Evolutionary conservation across 306 rosid species (phyloP).

Genomic region (Medicago arabica): DNA sequence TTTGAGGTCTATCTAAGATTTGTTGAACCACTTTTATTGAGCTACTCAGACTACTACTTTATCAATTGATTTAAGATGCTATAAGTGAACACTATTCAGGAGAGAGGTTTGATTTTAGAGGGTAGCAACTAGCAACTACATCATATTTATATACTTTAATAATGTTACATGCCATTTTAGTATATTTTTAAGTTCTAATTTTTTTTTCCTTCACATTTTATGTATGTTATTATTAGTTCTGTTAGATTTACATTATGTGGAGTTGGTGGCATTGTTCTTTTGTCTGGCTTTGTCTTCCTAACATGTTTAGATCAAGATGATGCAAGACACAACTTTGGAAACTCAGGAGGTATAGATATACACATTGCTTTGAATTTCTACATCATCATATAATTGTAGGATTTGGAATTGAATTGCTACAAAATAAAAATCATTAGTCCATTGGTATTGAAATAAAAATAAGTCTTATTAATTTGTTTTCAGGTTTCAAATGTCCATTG

Average conservation of each 20-base stretch:
- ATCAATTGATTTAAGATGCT: too few relatives aligned
- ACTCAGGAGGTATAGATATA: slow-evolving; percentile 69
- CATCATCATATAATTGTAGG: not conserved
- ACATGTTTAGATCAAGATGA: slow-evolving; percentile 83
- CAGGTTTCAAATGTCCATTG: slow-evolving; percentile 90
- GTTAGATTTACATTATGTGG: slow-evolving; percentile 72
- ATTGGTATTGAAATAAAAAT: not conserved
- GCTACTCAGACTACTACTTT: too few relatives aligned
- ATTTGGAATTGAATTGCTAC: not conserved
- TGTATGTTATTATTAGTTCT: slow-evolving; percentile 51
- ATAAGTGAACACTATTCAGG: too few relatives aligned
- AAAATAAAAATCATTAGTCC: not conserved
- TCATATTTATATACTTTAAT: not conserved
- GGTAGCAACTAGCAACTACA: not conserved
- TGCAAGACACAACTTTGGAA: slow-evolving; percentile 87
- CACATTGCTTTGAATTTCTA: too few relatives aligned
- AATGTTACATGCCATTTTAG: slow-evolving; percentile 16
- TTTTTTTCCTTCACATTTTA: not conserved
- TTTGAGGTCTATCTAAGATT: too few relatives aligned
- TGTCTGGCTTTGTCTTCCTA: slow-evolving; percentile 68
- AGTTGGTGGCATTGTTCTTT: slow-evolving; percentile 71
- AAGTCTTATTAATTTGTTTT: slow-evolving; percentile 33
- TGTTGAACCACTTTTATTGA: too few relatives aligned
- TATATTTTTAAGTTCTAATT: not conserved
- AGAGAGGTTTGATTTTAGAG: too few relatives aligned